phyloP scores from a whole-genome alignment of 2,329 filamentous ascomycete species.

The Chrysosporium keratinophilum region DNA sequence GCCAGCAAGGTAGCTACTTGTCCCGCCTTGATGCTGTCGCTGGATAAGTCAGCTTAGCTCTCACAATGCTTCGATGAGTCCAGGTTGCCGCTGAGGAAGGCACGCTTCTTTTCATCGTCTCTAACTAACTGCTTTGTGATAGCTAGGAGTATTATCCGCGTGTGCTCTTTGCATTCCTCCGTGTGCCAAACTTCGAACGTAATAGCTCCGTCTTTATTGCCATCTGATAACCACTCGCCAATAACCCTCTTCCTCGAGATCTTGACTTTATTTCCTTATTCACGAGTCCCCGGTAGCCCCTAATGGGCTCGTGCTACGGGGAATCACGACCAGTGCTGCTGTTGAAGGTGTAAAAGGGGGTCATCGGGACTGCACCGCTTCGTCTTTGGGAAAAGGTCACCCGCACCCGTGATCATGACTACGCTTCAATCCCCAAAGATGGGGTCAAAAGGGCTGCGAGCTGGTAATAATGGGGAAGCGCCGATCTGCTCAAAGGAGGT shows the following conservation, averaged over 20 bases:
- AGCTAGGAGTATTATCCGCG: not conserved
- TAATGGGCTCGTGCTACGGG: constrained; percentile 13
- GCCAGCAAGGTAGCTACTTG: not conserved
- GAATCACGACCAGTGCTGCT: constrained; percentile 6
- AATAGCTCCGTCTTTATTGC: not conserved
- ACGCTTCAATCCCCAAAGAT: constrained; percentile 31
- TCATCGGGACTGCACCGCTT: not conserved
- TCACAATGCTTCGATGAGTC: not conserved
- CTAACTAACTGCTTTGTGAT: not conserved
- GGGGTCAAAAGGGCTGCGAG: constrained; percentile 29
- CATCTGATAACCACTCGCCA: not conserved
- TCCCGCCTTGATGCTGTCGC: not conserved
- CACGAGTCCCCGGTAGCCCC: not conserved
- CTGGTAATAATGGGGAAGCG: constrained; percentile 20
- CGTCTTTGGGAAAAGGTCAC: not conserved
- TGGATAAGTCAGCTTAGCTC: not conserved
- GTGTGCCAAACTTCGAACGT: not conserved
- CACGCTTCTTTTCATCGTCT: not conserved
- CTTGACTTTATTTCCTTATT: not conserved
- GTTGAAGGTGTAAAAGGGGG: constrained; percentile 10
- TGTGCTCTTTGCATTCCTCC: not conserved
- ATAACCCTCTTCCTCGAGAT: not conserved
- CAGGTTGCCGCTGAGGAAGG: not conserved
- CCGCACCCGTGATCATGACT: constrained; percentile 27
- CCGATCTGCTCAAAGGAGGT: constrained; percentile 19